Evolutionary conservation across 768 basidiomycete species (phyloP).

Genomic region (Leccinum ochraceum): DNA sequence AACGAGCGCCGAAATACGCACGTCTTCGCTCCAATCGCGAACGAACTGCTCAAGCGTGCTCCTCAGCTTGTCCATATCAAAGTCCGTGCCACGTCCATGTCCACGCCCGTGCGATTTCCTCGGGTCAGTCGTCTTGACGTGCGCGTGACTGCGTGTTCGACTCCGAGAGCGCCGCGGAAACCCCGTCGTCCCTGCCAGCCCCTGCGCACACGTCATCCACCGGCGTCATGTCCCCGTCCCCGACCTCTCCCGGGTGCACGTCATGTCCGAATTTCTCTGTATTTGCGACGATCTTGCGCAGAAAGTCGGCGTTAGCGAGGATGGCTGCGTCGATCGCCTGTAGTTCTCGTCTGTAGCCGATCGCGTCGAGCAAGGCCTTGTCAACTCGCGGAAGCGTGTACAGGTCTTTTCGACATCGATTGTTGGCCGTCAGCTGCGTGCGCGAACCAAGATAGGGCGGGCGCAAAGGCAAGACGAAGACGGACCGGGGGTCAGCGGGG

Average conservation of each 20-base stretch:
- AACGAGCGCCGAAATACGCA: slow-evolving; percentile 31
- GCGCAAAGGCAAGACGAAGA: neutral
- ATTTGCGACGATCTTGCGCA: slow-evolving; percentile 67
- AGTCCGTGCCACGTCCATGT: slow-evolving; percentile 44
- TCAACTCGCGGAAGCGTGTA: slow-evolving; percentile 69
- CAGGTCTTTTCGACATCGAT: slow-evolving; percentile 74
- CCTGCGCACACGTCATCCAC: neutral
- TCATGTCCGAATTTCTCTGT: slow-evolving; percentile 80
- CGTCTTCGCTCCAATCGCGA: slow-evolving; percentile 89
- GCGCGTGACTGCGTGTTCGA: slow-evolving; percentile 33
- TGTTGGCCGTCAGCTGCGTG: slow-evolving; percentile 55
- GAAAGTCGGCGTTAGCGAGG: slow-evolving; percentile 74
- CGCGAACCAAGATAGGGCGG: neutral
- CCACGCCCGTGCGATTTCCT: slow-evolving; percentile 2
- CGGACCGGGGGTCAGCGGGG: neutral
- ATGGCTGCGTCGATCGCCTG: slow-evolving; percentile 82
- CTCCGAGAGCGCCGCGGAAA: slow-evolving; percentile 6
- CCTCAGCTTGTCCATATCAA: slow-evolving; percentile 87
- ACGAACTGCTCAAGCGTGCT: slow-evolving; percentile 94
- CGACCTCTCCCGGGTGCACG: slow-evolving; percentile 16
- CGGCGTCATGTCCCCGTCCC: slow-evolving; percentile 21
- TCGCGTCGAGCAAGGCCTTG: slow-evolving; percentile 59
- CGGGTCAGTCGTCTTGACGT: slow-evolving; percentile 10
- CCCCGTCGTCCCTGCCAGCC: neutral
- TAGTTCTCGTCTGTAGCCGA: slow-evolving; percentile 81